Evolutionary conservation across 352 stramenopile genomes (phyloP), one percentile per base, ranked within the genome.

Genomic region (Phytophthora agathidicida): DNA sequence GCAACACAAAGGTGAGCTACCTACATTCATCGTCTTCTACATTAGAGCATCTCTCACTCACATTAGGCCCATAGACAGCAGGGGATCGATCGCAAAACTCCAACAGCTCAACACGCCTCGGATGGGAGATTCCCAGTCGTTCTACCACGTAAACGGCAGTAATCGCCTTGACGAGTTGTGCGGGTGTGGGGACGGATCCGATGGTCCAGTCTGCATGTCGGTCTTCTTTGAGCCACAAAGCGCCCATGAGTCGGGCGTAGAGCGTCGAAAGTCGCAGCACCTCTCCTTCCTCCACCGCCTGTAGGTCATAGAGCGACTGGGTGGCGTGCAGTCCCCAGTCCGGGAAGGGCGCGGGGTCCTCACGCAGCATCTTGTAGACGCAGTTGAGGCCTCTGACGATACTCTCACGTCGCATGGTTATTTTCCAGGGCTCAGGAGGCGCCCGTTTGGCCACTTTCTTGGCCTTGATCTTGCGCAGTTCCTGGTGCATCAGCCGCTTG

Each of bases 401-500:
- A 19, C 58, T 62, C 47, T 85, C 61, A 20, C 68, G 67, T 1
- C 84, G 75, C 44, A 68, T 57, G 9, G 47, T 26, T 22, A 73
- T 76, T 47, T 90, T 91, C 84, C 84, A 94, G 10, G 82, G 75
- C 43, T 83, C 80, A 0, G 75, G 70, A 2, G 68, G 55, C 8
- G 72, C 59, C 7, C 83, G 68, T 45, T 88, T 88, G 50, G 82
- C 78, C 23, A 88, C 68, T 57, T 91, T 91, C 42, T 89, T 68
- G 13, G 82, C 73, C 55, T 92, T 92, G 47, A 89, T 65, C 32
- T 88, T 87, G 30, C 84, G 78, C 26, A 94, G 75, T 49, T 94
- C 84, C 43, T 92, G 82, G 55, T 93, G 86, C 84, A 96, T 93
- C 22, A 96, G 62, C 14, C 86, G 84, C 77, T 96, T 96, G 44